Base-by-base conservation (phyloP, 352 stramenopile genomes). In the Globisporangium megalacanthum region DNA sequence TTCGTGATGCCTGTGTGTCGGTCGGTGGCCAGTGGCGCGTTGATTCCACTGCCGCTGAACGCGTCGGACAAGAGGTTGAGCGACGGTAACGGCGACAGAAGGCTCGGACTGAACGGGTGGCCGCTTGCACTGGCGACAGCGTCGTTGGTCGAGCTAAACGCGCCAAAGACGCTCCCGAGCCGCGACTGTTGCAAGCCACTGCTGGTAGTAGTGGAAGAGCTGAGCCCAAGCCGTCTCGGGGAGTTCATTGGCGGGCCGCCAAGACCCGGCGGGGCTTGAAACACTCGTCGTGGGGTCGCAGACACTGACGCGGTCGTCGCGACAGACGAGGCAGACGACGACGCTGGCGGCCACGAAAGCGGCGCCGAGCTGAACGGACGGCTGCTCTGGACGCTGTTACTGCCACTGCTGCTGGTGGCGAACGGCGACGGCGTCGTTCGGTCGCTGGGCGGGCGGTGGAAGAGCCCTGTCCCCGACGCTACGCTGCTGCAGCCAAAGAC, bases 251-350 rank as follows among this genome's bases (percentile, higher is more conserved):
- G 19, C 1, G 69, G 60, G 4, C 66, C 63, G 45, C 69, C 67
- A 7, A 89, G 50, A 17, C 79, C 79, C 33, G 79, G 79, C 3
- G 76, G 79, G 6, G 70, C 65, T 39, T 79, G 72, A 4, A 83
- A 61, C 6, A 72, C 54, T 14, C 75, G 79, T 49, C 77, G 66
- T 0, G 75, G 66, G 46, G 75, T 70, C 11, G 58, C 39, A 39
- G 48, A 14, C 6, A 54, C 20, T 8, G 52, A 44, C 14, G 55
- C 50, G 62, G 58, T 67, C 9, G 58, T 54, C 17, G 50, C 49
- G 22, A 14, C 44, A 48, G 45, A 51, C 22, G 69, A 66, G 5
- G 63, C 36, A 20, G 69, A 33, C 45, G 31, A 44, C 20, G 45
- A 37, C 15, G 70, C 64, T 6, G 66, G 13, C 15, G 70, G 60